phyloP scores from a whole-genome alignment of 164 flowering plant species.

The Santalum album region DNA sequence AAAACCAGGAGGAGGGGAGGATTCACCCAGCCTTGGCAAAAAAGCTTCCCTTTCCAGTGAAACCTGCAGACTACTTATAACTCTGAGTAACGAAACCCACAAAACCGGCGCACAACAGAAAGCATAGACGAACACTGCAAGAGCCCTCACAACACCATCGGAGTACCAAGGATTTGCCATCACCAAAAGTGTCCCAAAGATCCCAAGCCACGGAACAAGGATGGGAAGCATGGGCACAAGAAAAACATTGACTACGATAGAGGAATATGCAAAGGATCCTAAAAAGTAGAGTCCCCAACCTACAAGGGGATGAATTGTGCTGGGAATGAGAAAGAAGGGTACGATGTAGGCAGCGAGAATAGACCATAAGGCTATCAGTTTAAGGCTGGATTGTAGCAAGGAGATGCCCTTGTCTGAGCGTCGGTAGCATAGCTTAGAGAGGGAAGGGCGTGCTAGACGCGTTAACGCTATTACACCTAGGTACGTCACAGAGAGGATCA shows the following conservation, averaged over 20 bases:
- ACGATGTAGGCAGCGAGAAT: conserved; percentile 57
- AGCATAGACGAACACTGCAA: conserved; percentile 65
- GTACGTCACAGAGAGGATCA: conserved; percentile 48
- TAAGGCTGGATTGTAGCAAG: conserved; percentile 38
- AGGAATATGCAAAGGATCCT: conserved; percentile 53
- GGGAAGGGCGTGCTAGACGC: conserved; percentile 55
- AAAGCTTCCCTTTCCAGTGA: conserved; percentile 61
- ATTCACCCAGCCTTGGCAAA: conserved; percentile 52
- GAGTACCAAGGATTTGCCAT: conserved; percentile 91
- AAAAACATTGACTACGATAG: conserved; percentile 45
- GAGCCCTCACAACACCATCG: conserved; percentile 65
- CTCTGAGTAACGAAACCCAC: conserved; percentile 45
- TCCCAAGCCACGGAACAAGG: conserved; percentile 51
- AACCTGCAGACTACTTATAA: conserved; percentile 48
- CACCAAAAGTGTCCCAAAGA: conserved; percentile 56
- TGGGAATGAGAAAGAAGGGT: conserved; percentile 73
- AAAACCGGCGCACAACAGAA: conserved; percentile 61
- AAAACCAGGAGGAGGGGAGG: conserved; percentile 37
- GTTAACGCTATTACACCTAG: conserved; percentile 49
- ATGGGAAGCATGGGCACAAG: conserved; percentile 60
- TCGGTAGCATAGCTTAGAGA: conserved; percentile 69
- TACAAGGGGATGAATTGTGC: conserved; percentile 69
- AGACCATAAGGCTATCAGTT: conserved; percentile 52
- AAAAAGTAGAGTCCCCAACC: conserved; percentile 85
- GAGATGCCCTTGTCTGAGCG: conserved; percentile 50